These are phyloP conservation scores for Paramecium sexaurelia DNA, from an alignment of 73 alveolate genomes.

Conservation along the genomic window DNA sequence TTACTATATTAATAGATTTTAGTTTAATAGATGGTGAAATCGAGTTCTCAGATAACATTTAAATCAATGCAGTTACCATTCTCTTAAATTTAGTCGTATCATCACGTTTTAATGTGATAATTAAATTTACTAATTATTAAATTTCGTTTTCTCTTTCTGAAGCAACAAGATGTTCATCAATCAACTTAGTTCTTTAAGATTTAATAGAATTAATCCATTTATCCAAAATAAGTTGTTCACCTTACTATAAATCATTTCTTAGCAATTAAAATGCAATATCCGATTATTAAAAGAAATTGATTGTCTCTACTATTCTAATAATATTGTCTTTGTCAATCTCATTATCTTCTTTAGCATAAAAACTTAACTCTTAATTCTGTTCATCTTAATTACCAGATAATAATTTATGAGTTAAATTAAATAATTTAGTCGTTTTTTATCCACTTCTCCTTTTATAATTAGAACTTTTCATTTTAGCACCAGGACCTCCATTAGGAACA, in stretches of 20 bases:
- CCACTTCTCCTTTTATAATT: neutral
- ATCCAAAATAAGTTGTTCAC: neutral
- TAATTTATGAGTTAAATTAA: neutral
- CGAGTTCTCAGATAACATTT: slow-evolving; percentile 22
- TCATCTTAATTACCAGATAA: slow-evolving; percentile 19
- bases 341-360: neutral
- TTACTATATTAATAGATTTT: slow-evolving; percentile 60
- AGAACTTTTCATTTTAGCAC: neutral
- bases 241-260: neutral
- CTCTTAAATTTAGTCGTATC: slow-evolving; percentile 27
- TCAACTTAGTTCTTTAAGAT: neutral
- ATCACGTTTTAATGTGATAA: slow-evolving; percentile 23
- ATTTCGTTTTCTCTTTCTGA: slow-evolving; percentile 49
- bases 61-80: slow-evolving; percentile 37
- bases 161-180: slow-evolving; percentile 37
- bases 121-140: slow-evolving; percentile 39
- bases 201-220: slow-evolving; percentile 8
- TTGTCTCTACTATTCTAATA: neutral
- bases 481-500: neutral
- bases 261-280: neutral
- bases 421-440: neutral
- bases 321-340: neutral
- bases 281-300: neutral
- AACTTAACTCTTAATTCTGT: neutral
- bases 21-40: slow-evolving; percentile 9